Evolutionary conservation across 257 asterid genomes (phyloP).

Genomic region (Solanum virginianum): DNA sequence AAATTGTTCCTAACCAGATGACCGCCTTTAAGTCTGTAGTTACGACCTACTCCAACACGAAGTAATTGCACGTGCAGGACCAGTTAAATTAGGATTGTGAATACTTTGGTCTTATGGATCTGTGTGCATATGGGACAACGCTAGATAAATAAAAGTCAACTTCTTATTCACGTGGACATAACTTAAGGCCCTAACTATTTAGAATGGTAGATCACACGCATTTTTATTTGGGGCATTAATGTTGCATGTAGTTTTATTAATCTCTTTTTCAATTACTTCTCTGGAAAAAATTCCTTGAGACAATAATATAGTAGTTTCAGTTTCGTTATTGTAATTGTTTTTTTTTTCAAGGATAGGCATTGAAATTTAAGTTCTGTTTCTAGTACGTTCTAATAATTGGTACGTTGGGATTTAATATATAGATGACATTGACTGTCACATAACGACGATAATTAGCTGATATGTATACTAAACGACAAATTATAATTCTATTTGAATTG

Average conservation of each 20-base stretch:
- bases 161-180: not conserved
- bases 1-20: no score
- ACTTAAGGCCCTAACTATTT: not conserved
- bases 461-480: not conserved
- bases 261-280: not conserved
- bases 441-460: not conserved
- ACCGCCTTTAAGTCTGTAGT: fast-evolving
- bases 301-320: not conserved
- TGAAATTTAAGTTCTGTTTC: not conserved
- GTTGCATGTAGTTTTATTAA: not conserved
- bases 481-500: not conserved
- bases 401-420: not conserved
- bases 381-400: not conserved
- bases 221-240: not conserved
- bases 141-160: not conserved
- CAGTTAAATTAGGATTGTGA: not conserved
- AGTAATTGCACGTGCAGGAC: constrained; percentile 2
- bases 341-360: not conserved
- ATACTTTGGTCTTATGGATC: not conserved
- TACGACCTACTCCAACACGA: not conserved
- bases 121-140: not conserved
- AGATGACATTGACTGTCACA: not conserved
- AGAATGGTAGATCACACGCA: not conserved
- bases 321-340: not conserved
- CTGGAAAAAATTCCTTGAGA: not conserved